Evolutionary conservation across 345 rosid species (phyloP).

Genomic region (Nephelium lappaceum): DNA sequence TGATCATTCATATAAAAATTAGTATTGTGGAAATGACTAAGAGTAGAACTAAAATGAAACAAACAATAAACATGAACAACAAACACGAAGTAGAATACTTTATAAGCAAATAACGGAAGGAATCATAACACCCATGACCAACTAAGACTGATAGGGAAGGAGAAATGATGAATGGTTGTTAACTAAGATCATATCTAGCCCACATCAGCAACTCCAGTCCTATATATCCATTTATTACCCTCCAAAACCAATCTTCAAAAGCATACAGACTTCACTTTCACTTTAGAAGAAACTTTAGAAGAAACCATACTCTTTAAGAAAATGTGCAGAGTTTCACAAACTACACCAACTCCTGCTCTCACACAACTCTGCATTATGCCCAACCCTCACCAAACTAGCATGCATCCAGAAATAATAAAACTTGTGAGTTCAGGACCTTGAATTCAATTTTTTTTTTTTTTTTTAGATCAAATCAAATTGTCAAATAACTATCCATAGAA

Average conservation of each 20-base stretch:
- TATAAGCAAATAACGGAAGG: not conserved
- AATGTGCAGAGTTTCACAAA: not conserved
- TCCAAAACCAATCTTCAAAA: not conserved
- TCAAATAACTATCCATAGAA: not conserved
- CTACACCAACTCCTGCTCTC: not conserved
- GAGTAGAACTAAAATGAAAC: not conserved
- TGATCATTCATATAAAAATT: constrained; percentile 28
- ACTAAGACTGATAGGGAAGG: not conserved
- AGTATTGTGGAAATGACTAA: constrained; percentile 19
- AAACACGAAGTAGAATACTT: not conserved
- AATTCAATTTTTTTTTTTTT: not conserved
- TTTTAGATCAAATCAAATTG: not conserved
- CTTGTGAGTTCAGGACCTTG: not conserved
- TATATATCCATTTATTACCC: not conserved
- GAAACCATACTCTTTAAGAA: not conserved
- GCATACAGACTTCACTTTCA: not conserved
- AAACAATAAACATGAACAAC: not conserved
- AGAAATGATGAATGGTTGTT: not conserved
- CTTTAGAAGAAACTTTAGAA: not conserved
- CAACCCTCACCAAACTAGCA: not conserved
- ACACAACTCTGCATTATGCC: not conserved
- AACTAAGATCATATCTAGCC: not conserved
- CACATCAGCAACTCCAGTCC: not conserved
- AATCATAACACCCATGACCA: not conserved
- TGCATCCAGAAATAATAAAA: constrained; percentile 1